phyloP scores from a whole-genome alignment of 129 eudicot species.

The Heracleum sosnowskyi region DNA sequence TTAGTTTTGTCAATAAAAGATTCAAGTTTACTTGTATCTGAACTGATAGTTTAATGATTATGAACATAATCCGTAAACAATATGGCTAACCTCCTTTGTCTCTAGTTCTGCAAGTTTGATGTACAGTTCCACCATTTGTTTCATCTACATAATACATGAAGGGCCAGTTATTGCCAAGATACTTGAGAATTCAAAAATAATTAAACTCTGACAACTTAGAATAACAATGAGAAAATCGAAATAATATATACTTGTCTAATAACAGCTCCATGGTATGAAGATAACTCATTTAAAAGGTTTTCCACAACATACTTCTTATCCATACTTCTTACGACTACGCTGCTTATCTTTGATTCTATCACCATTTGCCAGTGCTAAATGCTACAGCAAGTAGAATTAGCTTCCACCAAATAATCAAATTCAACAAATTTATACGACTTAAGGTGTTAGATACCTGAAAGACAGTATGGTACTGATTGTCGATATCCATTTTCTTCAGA shows the following conservation, averaged over 20 bases:
- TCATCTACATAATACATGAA: conserved; percentile 51
- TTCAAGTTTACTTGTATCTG: too few species aligned
- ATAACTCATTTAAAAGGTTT: conserved; percentile 70
- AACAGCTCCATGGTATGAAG: conserved; percentile 63
- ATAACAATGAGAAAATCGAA: neutral
- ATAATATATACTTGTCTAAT: conserved; percentile 57
- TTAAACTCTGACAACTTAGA: neutral
- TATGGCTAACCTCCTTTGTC: conserved; percentile 66
- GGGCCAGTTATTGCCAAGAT: neutral
- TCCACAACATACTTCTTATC: conserved; percentile 95
- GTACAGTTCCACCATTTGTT: conserved; percentile 91
- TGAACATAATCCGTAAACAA: neutral
- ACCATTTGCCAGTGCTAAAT: too few species aligned
- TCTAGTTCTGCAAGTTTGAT: conserved; percentile 95
- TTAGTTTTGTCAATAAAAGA: neutral
- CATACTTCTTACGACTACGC: too few species aligned
- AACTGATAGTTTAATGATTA: neutral
- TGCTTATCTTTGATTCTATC: too few species aligned
- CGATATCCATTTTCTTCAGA: too few species aligned
- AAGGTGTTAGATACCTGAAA: too few species aligned
- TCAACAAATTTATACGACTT: too few species aligned
- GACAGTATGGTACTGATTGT: too few species aligned
- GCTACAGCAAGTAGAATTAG: too few species aligned
- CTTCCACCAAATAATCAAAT: too few species aligned
- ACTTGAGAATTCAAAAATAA: neutral